Base-by-base conservation (phyloP, 2,329 filamentous ascomycete genomes). In the Colletotrichum chrysophilum region DNA sequence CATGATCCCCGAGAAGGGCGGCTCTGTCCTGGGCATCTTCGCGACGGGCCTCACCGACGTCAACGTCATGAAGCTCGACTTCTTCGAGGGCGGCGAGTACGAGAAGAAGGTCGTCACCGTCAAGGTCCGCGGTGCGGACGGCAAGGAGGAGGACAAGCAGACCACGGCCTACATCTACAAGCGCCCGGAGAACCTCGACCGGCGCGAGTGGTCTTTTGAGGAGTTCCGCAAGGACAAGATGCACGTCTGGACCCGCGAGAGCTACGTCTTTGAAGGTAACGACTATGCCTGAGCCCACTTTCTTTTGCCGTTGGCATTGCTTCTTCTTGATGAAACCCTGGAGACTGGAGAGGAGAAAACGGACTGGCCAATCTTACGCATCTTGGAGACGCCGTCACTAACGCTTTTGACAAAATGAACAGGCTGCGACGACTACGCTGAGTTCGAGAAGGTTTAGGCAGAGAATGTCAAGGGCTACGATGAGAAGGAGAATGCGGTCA, bases 181-280 rank as follows among this genome's bases (percentile, higher is more conserved):
- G 60, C 77, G 86, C 2, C 83, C 86, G 18, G 78, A 84, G 1
- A 48, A 80, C 0, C 85, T 98, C 21, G 95, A 98, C 83, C 87
- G 90, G 36, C 84, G 87, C 26, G 96, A 98, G 83, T 98, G 96
- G 96, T 95, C 98, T 83, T 97, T 96, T 85, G 92, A 93, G 64
- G 92, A 94, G 77, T 98, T 98, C 82, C 91, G 93, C 76, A 88
- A 89, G 79, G 93, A 97, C 77, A 98, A 96, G 87, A 85, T 92
- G 85, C 82, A 82, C 71, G 73, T 81, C 5, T 92, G 90, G 90
- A 88, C 89, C 7, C 83, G 89, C n/a, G 87, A 86, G 34, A 88
- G 88, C 66, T 87, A 87, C 78, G 82, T 83, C 12, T 88, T 88
- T 76, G 85, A 87, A 30, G 85, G 87, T 86, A 68, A 80, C 80